Percentiles rank a stretch among this genome's conserved stretches.
Evolutionary conservation across 2,329 filamentous ascomycete species (phyloP).

Genomic region (Pseudocercospora macadamiae): DNA sequence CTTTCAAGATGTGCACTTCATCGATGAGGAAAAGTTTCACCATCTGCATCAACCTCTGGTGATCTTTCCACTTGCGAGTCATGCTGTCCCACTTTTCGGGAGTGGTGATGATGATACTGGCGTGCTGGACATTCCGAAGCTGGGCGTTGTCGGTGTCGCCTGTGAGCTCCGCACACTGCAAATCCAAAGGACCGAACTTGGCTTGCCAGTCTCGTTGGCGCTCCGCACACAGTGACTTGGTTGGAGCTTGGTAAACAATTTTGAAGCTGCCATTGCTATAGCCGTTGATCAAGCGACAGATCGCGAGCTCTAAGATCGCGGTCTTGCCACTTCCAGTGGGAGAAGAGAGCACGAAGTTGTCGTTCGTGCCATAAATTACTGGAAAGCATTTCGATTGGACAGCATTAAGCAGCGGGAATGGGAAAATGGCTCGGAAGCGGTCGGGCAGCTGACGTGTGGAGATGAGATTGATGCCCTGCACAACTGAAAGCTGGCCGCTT

Average conservation of each 20-base stretch:
- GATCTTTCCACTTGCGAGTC: conserved; percentile 83
- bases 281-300: conserved; percentile 68
- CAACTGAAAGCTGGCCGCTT: conserved; percentile 39
- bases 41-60: conserved; percentile 71
- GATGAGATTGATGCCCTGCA: conserved; percentile 64
- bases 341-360: conserved; percentile 79
- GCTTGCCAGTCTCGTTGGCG: conserved; percentile 74
- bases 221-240: conserved; percentile 80
- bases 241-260: conserved; percentile 82
- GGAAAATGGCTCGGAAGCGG: conserved; percentile 69
- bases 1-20: conserved; percentile 84
- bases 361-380: conserved; percentile 65
- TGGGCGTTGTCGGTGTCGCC: conserved; percentile 74
- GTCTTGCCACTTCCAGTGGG: conserved; percentile 89
- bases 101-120: conserved; percentile 82
- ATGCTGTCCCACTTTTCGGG: conserved; percentile 93
- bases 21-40: conserved; percentile 83
- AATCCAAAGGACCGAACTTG: conserved; percentile 69
- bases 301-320: conserved; percentile 76
- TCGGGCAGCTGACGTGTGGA: conserved; percentile 67
- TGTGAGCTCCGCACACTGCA: conserved; percentile 76
- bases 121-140: conserved; percentile 69
- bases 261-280: conserved; percentile 68
- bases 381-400: conserved; percentile 80
- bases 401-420: conserved; percentile 76